These are phyloP conservation scores for Candida vartiovaarae DNA, from an alignment of 805 yeast species.

Conservation along the genomic window DNA sequence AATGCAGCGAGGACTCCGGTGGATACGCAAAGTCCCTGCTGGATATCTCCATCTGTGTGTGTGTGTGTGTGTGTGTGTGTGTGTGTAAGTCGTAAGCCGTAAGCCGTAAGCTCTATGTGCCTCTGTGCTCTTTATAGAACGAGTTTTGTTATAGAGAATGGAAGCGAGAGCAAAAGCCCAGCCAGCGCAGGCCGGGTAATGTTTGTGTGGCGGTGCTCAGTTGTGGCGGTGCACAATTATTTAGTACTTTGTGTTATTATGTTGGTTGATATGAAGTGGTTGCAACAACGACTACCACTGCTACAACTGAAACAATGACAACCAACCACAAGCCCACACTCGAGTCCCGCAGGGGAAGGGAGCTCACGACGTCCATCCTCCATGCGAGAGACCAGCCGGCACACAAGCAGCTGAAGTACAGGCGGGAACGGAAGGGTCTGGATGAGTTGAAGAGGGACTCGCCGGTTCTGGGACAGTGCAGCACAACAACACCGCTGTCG, in stretches of 20 bases:
- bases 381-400: slow-evolving; percentile 51
- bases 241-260: too few relatives aligned
- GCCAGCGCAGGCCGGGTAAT: too few relatives aligned
- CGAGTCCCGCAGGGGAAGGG: slow-evolving; percentile 53
- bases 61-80: slow-evolving; percentile 4
- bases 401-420: slow-evolving; percentile 44
- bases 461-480: not conserved
- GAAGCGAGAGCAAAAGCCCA: not conserved
- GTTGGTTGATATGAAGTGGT: too few relatives aligned
- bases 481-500: slow-evolving; percentile 7
- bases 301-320: slow-evolving; percentile 36
- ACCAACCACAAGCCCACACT: slow-evolving; percentile 67
- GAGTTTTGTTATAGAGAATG: not conserved
- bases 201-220: too few relatives aligned
- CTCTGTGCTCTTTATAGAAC: too few relatives aligned
- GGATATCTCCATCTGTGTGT: slow-evolving; percentile 28
- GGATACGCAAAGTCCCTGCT: slow-evolving; percentile 83
- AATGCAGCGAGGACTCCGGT: slow-evolving; percentile 59
- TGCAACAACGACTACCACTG: too few relatives aligned
- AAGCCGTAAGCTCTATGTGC: too few relatives aligned
- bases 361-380: slow-evolving; percentile 36
- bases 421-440: slow-evolving; percentile 24
- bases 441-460: slow-evolving; percentile 16
- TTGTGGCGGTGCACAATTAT: too few relatives aligned
- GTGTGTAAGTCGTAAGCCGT: not conserved